Percentiles rank a stretch among this genome's conserved stretches.
These are phyloP conservation scores for Geotrichum cucujoidarum DNA, from an alignment of 1,139 yeast species.

Conservation along the genomic window DNA sequence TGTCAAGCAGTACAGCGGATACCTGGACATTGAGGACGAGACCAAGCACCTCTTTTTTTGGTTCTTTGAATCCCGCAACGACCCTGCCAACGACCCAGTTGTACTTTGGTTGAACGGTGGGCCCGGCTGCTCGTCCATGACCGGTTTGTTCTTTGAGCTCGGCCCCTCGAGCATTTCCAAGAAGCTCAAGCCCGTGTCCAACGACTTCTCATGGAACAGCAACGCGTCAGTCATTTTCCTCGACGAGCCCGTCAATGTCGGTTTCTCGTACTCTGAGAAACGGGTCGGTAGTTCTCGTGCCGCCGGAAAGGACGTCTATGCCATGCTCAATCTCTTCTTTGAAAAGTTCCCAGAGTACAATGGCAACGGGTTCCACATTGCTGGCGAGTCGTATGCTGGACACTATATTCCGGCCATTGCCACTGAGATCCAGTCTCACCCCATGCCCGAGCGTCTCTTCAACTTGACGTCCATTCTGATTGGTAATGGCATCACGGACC, in stretches of 20 bases:
- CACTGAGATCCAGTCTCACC: conserved; percentile 59
- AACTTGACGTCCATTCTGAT: conserved; percentile 66
- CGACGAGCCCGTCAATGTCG: conserved; percentile 94
- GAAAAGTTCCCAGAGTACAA: conserved; percentile 63
- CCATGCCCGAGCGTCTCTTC: conserved; percentile 49
- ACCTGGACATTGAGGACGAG: conserved; percentile 77
- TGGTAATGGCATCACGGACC: conserved; percentile 81
- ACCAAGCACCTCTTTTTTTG: conserved; percentile 73
- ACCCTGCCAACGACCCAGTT: conserved; percentile 78
- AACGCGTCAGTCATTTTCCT: conserved; percentile 87
- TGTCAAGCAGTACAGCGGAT: conserved; percentile 75
- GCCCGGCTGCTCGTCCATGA: conserved; percentile 85
- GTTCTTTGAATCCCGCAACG: conserved; percentile 88
- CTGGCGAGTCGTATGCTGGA: conserved; percentile 88
- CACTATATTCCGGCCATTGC: conserved; percentile 82
- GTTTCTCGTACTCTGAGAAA: conserved; percentile 71
- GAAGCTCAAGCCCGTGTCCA: conserved; percentile 63
- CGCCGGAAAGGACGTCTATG: conserved; percentile 76
- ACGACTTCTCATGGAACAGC: conserved; percentile 81
- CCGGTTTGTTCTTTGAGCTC: conserved; percentile 86
- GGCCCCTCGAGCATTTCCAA: conserved; percentile 76
- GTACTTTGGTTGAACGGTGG: conserved; percentile 89
- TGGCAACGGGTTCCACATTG: conserved; percentile 63
- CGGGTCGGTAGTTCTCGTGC: conserved; percentile 55
- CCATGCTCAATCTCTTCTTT: conserved; percentile 71